Evolutionary conservation across 805 yeast genomes (phyloP).

Genomic region (Kregervanrija delftensis): DNA sequence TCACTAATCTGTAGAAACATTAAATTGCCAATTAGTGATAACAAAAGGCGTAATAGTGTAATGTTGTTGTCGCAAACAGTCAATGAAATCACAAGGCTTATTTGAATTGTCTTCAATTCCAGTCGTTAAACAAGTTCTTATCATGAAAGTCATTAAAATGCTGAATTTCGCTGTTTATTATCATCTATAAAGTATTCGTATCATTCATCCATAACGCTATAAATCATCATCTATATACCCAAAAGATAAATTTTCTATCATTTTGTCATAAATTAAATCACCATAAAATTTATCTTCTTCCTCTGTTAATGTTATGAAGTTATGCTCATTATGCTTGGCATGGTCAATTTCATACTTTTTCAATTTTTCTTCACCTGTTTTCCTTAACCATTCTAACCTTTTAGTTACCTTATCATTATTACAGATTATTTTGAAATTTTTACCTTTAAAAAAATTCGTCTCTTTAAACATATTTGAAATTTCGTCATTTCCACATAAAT

Average conservation of each 20-base stretch:
- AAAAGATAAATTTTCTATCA: neutral
- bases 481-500: conserved; percentile 16
- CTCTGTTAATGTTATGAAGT: neutral
- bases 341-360: neutral
- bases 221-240: neutral
- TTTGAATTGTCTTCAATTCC: too few relatives aligned
- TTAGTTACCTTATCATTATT: conserved; percentile 12
- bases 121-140: too few relatives aligned
- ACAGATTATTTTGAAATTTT: conserved; percentile 18
- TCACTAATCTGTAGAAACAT: too few relatives aligned
- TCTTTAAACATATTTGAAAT: conserved; percentile 2
- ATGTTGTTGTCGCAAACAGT: too few relatives aligned
- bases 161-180: too few relatives aligned
- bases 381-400: conserved; percentile 20
- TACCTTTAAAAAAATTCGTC: conserved; percentile 16
- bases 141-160: too few relatives aligned
- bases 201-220: too few relatives aligned
- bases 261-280: conserved; percentile 6
- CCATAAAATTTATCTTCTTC: conserved; percentile 7
- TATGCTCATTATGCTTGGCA: neutral
- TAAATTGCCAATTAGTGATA: too few relatives aligned
- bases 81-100: too few relatives aligned
- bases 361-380: conserved; percentile 12
- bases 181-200: too few relatives aligned
- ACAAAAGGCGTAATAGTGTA: too few relatives aligned